Conservation (phyloP, 1,284 basidiomycete species). For the Fomitopsis betulina region DNA sequence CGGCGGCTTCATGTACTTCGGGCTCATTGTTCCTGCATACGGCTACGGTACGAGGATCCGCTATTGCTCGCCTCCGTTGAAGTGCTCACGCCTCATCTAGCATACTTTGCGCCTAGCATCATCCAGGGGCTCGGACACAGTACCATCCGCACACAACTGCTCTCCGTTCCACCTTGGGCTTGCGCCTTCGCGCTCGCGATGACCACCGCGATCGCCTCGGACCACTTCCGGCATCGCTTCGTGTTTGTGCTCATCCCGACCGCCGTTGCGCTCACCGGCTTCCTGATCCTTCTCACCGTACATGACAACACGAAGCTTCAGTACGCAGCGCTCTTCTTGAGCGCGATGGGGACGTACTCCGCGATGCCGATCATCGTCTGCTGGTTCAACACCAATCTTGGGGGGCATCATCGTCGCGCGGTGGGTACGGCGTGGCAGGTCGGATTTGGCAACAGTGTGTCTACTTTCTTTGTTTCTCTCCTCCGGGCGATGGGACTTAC, state of each 20-base stretch:
- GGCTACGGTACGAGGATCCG: constrained; percentile 19
- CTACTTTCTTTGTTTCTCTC: not conserved
- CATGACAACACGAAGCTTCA: constrained; percentile 25
- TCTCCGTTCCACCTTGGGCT: constrained; percentile 46
- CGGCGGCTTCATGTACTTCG: constrained; percentile 31
- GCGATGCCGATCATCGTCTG: constrained; percentile 28
- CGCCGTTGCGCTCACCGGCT: constrained; percentile 23
- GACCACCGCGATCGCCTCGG: constrained; percentile 22
- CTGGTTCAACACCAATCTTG: constrained; percentile 31
- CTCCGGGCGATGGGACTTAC: not conserved
- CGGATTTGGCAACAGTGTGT: constrained; percentile 26
- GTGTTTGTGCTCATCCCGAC: constrained; percentile 21
- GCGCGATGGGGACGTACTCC: constrained; percentile 26
- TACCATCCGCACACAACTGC: constrained; percentile 42
- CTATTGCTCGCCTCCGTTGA: not conserved
- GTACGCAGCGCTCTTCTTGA: constrained; percentile 29
- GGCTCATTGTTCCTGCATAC: constrained; percentile 27
- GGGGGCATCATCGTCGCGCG: constrained; percentile 24
- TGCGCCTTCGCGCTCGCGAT: constrained; percentile 29
- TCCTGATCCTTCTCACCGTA: constrained; percentile 24
- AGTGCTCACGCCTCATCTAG: constrained; percentile 6
- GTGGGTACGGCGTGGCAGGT: constrained; percentile 28
- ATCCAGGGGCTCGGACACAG: constrained; percentile 38
- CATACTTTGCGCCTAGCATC: constrained; percentile 31
- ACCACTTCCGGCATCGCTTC: constrained; percentile 24